Base-by-base conservation (phyloP, 2,329 filamentous ascomycete species). In the Colletotrichum scovillei region DNA sequence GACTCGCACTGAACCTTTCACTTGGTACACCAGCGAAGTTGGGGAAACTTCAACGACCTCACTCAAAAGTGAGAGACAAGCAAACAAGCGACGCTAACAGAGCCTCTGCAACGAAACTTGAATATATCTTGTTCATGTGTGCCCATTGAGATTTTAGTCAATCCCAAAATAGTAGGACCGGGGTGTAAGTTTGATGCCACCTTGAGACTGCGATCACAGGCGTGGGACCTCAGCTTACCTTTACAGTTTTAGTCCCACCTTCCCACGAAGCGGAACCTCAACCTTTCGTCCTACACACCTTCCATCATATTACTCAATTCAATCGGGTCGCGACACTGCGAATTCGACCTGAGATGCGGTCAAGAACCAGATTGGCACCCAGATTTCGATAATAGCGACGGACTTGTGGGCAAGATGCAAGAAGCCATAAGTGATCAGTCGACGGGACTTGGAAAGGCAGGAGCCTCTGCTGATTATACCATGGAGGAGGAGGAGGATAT, bases 401-500 rank as follows among this genome's bases (percentile, higher is more conserved):
- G 24, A 57, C 42, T 30, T 7, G 16, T 46, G 6, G 24, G 19
- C 35, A 56, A 65, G 19, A 65, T 57, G 52, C 63, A n/a, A 46
- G 52, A 65, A 14, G 28, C 9, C 6, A 26, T 19, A 35, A 46
- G 22, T 49, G 55, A 60, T 38, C n/a, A 35, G 14, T 28, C 28
- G n/a, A 32, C 35, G 3, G 14, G 22, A 7, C 12, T 12, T 30
- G 46, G 14, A 24, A 38, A 60, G 46, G 30, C 19, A 28, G 32
- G 3, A 2, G 14, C 19, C 35, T 12, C 22, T n/a, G 57, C 32
- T 19, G 28, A 70, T 24, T 35, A 22, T n/a, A 38, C 14, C 8
- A 46, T 55, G n/a, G 71, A 72, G 19, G 68, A 69, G 38, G 71
- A 72, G 14, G 68, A 69, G 26, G 22, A 66, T 1, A 77, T 84